Base-by-base conservation (phyloP, 2,329 filamentous ascomycete genomes). In the Blastomyces gilchristii region DNA sequence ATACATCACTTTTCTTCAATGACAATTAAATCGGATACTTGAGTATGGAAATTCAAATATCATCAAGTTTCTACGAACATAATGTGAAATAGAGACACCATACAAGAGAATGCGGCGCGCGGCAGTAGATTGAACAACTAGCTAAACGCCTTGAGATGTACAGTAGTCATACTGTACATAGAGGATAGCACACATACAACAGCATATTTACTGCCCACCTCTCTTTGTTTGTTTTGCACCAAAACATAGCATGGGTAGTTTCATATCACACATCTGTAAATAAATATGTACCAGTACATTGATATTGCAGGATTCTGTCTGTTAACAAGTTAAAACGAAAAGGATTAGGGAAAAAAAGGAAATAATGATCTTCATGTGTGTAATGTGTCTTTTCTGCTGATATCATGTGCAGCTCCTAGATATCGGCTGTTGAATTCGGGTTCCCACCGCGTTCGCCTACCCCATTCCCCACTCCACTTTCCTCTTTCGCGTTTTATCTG, bases 401-500 rank as follows among this genome's bases (percentile, higher is more conserved):
- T n/a, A 52, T 52, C 49, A 28, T 34, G 4, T 3, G 16, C 50
- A 50, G 47, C 47, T 12, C 47, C 9, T 12, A 22, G 43, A 47
- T 25, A 47, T 25, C 4, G 41, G 65, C 65, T 28, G 65, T 59
- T 53, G 50, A 63, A 65, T 63, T 68, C 47, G 37, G 43, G 52
- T 58, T 18, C 31, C 61, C 61, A 16, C 14, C 60, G 11, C 11
- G 60, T 37, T 60, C 45, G 28, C 28, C 22, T 25, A 22, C 50
- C 25, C 43, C 60, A 57, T 63, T 49, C 56, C 41, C 57, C 58
- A 14, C 39, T 52, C 39, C 28, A 28, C 39, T 16, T 43, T 43
- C 41, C 47, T 62, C 57, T 60, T 60, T 56, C 31, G 3, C n/a
- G 22, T 62, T 68, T 87, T 31, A 93, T 83, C 89, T 85, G 81